These are phyloP conservation scores for Lunasporangiospora selenospora DNA, from an alignment of 192 early-diverging fungal genomes.

Conservation along the genomic window DNA sequence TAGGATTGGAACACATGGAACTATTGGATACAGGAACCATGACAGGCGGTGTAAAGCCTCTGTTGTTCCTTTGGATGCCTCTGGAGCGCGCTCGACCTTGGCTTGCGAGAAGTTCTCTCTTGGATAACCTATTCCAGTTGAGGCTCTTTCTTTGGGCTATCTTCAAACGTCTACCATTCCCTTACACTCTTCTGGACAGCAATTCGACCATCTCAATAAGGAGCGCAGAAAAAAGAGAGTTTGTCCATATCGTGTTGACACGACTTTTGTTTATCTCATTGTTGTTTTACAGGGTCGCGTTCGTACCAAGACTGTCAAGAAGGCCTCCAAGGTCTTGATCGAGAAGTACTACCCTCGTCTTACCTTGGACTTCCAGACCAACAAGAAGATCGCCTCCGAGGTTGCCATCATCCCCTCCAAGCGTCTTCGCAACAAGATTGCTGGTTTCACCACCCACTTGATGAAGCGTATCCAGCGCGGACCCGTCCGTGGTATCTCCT, in stretches of 20 bases:
- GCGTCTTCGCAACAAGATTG: slow-evolving; percentile 99
- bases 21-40: too few species aligned
- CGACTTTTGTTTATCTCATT: not conserved
- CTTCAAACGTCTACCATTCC: not conserved
- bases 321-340: slow-evolving; percentile 99
- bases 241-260: not conserved
- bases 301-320: slow-evolving; percentile 99
- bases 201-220: not conserved
- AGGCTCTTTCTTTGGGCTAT: not conserved
- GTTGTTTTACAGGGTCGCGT: slow-evolving; percentile 81
- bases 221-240: not conserved
- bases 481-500: slow-evolving; percentile 99
- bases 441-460: slow-evolving; percentile 99
- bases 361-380: slow-evolving; percentile 99
- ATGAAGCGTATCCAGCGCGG: slow-evolving; percentile 99
- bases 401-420: slow-evolving; percentile 98
- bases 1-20: too few species aligned
- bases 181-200: not conserved
- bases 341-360: slow-evolving; percentile 99
- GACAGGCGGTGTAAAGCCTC: too few species aligned
- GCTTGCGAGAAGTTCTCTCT: too few species aligned
- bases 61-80: too few species aligned
- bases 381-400: slow-evolving; percentile 99
- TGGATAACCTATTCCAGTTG: not conserved
- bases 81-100: too few species aligned